Evolutionary conservation across 345 rosid genomes (phyloP).

Genomic region (Camelina laxa): DNA sequence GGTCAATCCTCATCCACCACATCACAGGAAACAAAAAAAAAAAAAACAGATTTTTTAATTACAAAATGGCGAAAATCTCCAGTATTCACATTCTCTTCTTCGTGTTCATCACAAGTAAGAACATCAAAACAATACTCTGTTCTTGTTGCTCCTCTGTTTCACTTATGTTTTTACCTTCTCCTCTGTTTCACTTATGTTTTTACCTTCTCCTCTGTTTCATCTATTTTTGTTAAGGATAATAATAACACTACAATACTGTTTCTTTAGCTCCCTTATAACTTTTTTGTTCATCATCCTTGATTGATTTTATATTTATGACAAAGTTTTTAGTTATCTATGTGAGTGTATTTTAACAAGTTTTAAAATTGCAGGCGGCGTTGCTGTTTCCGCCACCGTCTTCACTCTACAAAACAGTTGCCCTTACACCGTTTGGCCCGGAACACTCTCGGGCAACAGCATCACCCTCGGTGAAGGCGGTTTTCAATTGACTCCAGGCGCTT

Average conservation of each 20-base stretch:
- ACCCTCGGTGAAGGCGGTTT: constrained; percentile 82
- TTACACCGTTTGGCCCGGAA: constrained; percentile 88
- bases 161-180: neutral
- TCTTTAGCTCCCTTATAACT: too few species aligned
- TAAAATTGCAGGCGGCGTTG: constrained; percentile 23
- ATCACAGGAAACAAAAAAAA: neutral
- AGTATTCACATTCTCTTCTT: constrained; percentile 25
- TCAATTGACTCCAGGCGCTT: constrained; percentile 54
- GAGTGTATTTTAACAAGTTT: neutral
- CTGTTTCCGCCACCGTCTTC: constrained; percentile 61
- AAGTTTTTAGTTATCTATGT: too few species aligned
- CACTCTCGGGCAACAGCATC: constrained; percentile 67
- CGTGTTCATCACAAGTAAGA: constrained; percentile 29
- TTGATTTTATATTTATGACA: too few species aligned
- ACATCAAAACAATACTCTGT: neutral
- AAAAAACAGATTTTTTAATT: neutral
- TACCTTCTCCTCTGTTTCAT: neutral
- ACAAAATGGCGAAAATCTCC: constrained; percentile 26
- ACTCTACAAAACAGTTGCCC: constrained; percentile 69
- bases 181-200: neutral
- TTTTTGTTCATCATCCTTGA: too few species aligned
- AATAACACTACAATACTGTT: too few species aligned
- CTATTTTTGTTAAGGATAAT: too few species aligned
- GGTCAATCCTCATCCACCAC: constrained; percentile 5
- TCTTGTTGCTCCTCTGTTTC: constrained; percentile 3